Percentiles rank a stretch among this genome's conserved stretches.
phyloP scores from a whole-genome alignment of 305 asterid species.

The Fraxinus latifolia region DNA sequence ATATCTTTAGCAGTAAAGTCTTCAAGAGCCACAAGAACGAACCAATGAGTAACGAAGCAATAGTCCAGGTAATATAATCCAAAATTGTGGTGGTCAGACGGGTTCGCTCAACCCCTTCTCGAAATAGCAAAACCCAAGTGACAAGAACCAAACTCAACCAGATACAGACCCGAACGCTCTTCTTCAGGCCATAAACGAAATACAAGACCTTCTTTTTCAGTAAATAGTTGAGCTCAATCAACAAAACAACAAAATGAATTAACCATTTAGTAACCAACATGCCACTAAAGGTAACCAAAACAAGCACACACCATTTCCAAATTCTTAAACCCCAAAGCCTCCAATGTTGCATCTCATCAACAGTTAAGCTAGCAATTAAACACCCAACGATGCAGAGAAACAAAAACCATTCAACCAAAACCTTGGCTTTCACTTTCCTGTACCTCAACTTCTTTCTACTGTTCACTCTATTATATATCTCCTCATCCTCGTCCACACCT shows the following conservation, averaged over 20 bases:
- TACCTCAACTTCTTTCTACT: conserved; percentile 39
- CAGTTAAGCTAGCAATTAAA: conserved; percentile 45
- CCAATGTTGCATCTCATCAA: conserved; percentile 28
- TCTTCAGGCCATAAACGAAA: conserved; percentile 55
- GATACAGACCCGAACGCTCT: conserved; percentile 49
- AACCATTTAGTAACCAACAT: conserved; percentile 50
- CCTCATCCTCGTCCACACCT: conserved; percentile 39
- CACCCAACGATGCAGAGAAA: conserved; percentile 45
- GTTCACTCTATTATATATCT: conserved; percentile 37
- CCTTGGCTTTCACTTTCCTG: conserved; percentile 41
- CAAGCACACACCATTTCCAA: conserved; percentile 63
- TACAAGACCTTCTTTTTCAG: conserved; percentile 55
- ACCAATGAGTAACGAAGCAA: conserved; percentile 46
- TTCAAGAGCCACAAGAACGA: conserved; percentile 58
- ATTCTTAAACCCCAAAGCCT: conserved; percentile 40
- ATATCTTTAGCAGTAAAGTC: conserved; percentile 50
- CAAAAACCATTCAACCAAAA: conserved; percentile 52
- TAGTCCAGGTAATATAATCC: conserved; percentile 50
- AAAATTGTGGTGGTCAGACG: conserved; percentile 25
- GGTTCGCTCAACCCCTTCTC: conserved; percentile 38
- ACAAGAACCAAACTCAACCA: conserved; percentile 53
- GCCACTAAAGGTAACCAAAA: conserved; percentile 60
- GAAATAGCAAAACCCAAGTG: conserved; percentile 48
- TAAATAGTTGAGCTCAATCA: conserved; percentile 52
- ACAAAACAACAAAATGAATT: conserved; percentile 41